Evolutionary conservation across 176 grass and related monocot species (phyloP).

Genomic region (Carex scoparia): DNA sequence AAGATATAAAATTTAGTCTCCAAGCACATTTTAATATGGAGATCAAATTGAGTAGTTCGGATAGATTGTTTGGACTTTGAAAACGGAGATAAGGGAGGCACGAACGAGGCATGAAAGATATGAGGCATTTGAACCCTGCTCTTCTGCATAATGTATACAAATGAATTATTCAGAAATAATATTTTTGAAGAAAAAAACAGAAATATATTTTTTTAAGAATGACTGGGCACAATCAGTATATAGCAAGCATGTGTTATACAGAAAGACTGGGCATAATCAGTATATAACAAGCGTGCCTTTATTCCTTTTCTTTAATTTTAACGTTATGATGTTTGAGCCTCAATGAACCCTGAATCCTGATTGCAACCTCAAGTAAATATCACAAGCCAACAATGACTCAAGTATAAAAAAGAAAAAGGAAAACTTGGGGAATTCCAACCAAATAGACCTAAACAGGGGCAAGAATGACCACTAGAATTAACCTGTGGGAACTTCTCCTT

Average conservation of each 20-base stretch:
- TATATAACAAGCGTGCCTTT: background rate
- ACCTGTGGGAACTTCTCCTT: slow-evolving; percentile 99
- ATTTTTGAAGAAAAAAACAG: background rate
- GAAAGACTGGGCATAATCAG: no score
- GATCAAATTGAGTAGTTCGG: no score
- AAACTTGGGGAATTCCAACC: background rate
- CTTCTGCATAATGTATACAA: background rate
- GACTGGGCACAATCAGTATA: background rate
- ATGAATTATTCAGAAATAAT: background rate
- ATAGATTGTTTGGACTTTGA: no score
- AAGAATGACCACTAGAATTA: slow-evolving; percentile 6
- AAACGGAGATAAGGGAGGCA: no score
- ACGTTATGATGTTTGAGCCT: background rate
- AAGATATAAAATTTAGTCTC: no score
- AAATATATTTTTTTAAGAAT: background rate
- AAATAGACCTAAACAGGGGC: background rate
- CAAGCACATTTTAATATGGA: no score
- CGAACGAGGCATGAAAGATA: no score
- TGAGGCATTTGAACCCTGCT: no score
- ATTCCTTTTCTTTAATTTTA: slow-evolving; percentile 2
- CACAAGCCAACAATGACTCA: background rate
- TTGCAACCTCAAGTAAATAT: slow-evolving; percentile 2
- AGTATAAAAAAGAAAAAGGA: background rate
- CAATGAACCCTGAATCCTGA: background rate
- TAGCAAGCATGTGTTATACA: background rate